A percentile compares a stretch with the other conserved stretches of the same genome.
phyloP scores from a whole-genome alignment of 352 stramenopile genomes.

The Aphanomyces astaci region DNA sequence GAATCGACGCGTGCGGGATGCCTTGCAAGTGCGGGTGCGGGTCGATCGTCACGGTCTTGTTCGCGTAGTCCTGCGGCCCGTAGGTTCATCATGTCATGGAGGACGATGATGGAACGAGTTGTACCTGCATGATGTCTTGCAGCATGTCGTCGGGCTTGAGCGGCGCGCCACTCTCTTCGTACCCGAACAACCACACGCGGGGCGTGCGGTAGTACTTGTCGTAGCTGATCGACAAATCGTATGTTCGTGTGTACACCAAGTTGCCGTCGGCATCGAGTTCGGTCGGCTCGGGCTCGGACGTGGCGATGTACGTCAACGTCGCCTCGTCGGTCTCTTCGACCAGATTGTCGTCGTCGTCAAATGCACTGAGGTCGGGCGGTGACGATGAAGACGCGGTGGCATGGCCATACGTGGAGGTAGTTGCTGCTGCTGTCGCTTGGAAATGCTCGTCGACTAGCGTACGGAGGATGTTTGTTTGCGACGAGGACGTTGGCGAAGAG shows the following conservation, averaged over 20 bases:
- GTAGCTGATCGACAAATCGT: constrained; percentile 98
- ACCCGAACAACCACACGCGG: constrained; percentile 97
- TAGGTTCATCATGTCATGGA: neutral
- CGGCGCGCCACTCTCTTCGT: constrained; percentile 84
- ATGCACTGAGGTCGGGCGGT: constrained; percentile 49
- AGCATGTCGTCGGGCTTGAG: constrained; percentile 93
- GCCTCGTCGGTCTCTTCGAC: constrained; percentile 58
- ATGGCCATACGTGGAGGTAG: neutral
- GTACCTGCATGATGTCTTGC: constrained; percentile 94
- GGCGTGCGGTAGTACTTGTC: constrained; percentile 99
- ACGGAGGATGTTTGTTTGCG: constrained; percentile 36
- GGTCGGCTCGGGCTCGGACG: constrained; percentile 50
- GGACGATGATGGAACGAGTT: neutral
- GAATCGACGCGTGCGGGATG: constrained; percentile 91
- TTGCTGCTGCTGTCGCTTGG: constrained; percentile 17
- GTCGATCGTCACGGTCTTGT: constrained; percentile 98
- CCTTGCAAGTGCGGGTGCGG: constrained; percentile 88
- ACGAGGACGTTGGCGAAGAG: neutral
- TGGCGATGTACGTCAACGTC: constrained; percentile 50
- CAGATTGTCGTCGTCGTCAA: constrained; percentile 63
- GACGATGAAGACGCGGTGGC: constrained; percentile 17
- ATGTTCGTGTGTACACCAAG: constrained; percentile 90
- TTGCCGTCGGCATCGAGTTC: constrained; percentile 88
- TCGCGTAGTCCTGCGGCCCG: constrained; percentile 88
- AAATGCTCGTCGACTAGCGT: constrained; percentile 74